These are phyloP conservation scores for Pichia nanzhaoensis DNA, from an alignment of 805 yeast species.

Conservation along the genomic window DNA sequence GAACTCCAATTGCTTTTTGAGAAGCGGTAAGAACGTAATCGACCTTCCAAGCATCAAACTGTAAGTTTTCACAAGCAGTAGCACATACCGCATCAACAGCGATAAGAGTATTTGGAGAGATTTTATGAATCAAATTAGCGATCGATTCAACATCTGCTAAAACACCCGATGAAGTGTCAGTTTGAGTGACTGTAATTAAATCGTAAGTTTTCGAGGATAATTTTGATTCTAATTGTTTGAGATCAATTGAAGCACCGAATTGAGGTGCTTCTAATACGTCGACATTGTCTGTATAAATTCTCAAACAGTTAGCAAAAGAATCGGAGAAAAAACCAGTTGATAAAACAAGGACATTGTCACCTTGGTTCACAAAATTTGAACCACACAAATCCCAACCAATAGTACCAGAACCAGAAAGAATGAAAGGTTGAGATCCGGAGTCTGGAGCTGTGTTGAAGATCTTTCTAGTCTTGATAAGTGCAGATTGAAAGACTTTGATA, in stretches of 20 bases:
- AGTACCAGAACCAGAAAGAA: slow-evolving; percentile 87
- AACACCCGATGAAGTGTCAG: slow-evolving; percentile 96
- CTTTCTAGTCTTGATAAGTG: slow-evolving; percentile 59
- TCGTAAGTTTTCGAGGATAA: slow-evolving; percentile 44
- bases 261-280: slow-evolving; percentile 59
- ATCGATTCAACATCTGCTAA: slow-evolving; percentile 62
- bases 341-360: slow-evolving; percentile 71
- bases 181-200: slow-evolving; percentile 83
- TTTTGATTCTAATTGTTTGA: slow-evolving; percentile 47
- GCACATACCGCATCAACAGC: slow-evolving; percentile 95
- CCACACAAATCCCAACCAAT: slow-evolving; percentile 92
- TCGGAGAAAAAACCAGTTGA: slow-evolving; percentile 91
- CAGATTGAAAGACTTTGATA: slow-evolving; percentile 62
- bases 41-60: slow-evolving; percentile 84
- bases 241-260: slow-evolving; percentile 64
- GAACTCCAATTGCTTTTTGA: slow-evolving; percentile 92
- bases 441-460: slow-evolving; percentile 63
- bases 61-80: slow-evolving; percentile 78
- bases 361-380: slow-evolving; percentile 59
- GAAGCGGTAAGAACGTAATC: slow-evolving; percentile 89
- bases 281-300: slow-evolving; percentile 68
- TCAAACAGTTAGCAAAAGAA: slow-evolving; percentile 68
- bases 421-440: slow-evolving; percentile 67
- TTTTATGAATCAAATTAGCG: slow-evolving; percentile 50
- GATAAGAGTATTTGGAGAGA: slow-evolving; percentile 74